These are phyloP conservation scores for Pseudoturritis turrita DNA, from an alignment of 345 rosid species.

Conservation along the genomic window DNA sequence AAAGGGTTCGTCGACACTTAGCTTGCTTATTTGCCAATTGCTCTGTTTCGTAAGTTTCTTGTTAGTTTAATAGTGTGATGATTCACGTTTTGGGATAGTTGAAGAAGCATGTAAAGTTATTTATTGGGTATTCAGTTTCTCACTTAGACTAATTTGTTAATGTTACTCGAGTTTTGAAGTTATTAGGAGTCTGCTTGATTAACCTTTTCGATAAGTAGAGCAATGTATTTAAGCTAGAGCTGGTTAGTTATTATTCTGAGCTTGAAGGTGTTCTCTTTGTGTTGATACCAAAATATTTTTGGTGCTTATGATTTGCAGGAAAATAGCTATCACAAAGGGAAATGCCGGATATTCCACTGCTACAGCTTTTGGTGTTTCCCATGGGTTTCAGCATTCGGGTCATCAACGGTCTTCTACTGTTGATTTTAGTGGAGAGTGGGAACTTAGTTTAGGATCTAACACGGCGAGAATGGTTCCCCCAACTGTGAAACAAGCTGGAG, in stretches of 20 bases:
- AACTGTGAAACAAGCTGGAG: constrained; percentile 6
- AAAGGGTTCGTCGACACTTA: not conserved
- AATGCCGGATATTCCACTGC: constrained; percentile 23
- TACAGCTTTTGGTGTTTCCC: constrained; percentile 21
- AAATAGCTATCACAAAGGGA: constrained; percentile 26
- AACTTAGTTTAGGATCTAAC: constrained; percentile 26
- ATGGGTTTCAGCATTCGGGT: constrained; percentile 20
- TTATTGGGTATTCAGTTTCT: not conserved
- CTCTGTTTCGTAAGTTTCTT: not conserved
- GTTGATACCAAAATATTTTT: not conserved
- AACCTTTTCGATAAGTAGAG: not conserved
- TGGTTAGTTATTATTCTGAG: not conserved
- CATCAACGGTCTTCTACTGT: constrained; percentile 13
- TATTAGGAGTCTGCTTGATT: not conserved
- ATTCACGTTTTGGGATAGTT: not conserved
- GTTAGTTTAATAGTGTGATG: not conserved
- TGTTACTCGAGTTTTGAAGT: not conserved
- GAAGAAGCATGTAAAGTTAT: not conserved
- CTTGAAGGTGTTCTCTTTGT: not conserved
- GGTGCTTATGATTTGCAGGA: constrained; percentile 31
- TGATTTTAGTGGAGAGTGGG: constrained; percentile 25
- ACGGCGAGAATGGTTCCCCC: constrained; percentile 39
- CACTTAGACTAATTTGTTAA: not conserved
- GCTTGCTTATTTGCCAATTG: not conserved
- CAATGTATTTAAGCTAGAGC: not conserved